Conservation (phyloP, 2,329 filamentous ascomycete genomes). For the Diaporthe eres region DNA sequence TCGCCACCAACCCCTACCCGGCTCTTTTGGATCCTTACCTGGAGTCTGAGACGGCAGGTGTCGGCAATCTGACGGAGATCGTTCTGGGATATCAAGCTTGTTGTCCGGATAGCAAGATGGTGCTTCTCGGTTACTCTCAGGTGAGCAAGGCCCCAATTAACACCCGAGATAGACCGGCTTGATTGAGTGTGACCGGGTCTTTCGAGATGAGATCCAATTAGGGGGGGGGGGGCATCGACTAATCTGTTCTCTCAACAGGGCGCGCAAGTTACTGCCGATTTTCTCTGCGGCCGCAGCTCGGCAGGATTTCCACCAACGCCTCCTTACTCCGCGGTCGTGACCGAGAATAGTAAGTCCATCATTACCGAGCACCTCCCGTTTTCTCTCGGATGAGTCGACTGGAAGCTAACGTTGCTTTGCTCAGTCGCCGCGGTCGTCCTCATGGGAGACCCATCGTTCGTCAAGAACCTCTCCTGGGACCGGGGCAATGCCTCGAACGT, state of each 20-base stretch:
- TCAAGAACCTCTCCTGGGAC: slow-evolving; percentile 48
- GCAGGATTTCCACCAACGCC: slow-evolving; percentile 42
- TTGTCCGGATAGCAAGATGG: slow-evolving; percentile 50
- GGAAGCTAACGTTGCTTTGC: slow-evolving; percentile 1
- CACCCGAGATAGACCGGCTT: too few species aligned
- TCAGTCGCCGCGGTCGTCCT: slow-evolving; percentile 51
- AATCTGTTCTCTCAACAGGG: slow-evolving; percentile 34
- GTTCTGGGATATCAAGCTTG: slow-evolving; percentile 49
- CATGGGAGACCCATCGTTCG: slow-evolving; percentile 54
- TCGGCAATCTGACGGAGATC: slow-evolving; percentile 49
- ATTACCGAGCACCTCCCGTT: background rate
- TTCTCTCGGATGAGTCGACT: background rate
- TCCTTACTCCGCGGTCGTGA: slow-evolving; percentile 38
- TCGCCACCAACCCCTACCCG: slow-evolving; percentile 52
- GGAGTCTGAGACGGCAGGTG: slow-evolving; percentile 49
- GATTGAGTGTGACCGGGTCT: slow-evolving; percentile 41
- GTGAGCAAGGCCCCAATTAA: slow-evolving; percentile 47
- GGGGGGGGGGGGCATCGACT: background rate
- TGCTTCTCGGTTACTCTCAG: slow-evolving; percentile 52
- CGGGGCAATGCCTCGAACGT: slow-evolving; percentile 49
- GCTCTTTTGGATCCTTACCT: slow-evolving; percentile 48
- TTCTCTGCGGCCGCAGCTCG: slow-evolving; percentile 47
- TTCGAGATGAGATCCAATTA: slow-evolving; percentile 19
- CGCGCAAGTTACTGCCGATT: slow-evolving; percentile 50
- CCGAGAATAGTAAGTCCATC: slow-evolving; percentile 40